Base-by-base conservation (phyloP, 2,329 filamentous ascomycete species). In the Akanthomyces muscarius region DNA sequence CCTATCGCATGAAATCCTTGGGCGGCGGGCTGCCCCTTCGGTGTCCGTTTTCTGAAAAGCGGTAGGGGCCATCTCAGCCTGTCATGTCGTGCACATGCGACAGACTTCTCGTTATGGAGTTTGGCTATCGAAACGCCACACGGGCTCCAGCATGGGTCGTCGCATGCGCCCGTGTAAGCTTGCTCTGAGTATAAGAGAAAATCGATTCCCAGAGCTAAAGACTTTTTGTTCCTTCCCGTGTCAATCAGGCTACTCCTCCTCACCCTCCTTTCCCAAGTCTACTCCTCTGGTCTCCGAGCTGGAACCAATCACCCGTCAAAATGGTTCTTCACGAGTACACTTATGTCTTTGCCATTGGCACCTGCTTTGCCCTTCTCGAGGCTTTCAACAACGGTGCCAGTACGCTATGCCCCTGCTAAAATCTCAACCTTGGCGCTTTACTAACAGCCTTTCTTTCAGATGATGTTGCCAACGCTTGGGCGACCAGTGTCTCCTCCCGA, bases 401-500 rank as follows among this genome's bases (percentile, higher is more conserved):
- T 90, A 78, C 77, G 86, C 84, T 63, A 56, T 65, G 6, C 38
- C 8, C 28, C 18, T 38, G 5, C 10, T 30, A n/a, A 21, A 57
- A 6, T 30, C 45, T 4, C 5, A 2, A 10, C 33, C 42, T 51
- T 21, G 10, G 4, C 28, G 13, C 3, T n/a, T 59, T 55, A 23
- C 47, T 45, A 57, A 33, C 16, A n/a, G 7, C 5, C 16, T 8
- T 16, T 13, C 30, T 33, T 25, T 42, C 23, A 89, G 86, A 92
- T 76, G 90, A 93, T 89, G 90, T 94, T 63, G 90, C 90, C 71
- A 94, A 94, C 77, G 80, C 90, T 57, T 93, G 89, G 88, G 90
- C 90, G 8, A 93, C 90, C 69, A 89, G 85, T 52, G 89, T 93
- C 64, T 92, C 90, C 23, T 92, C 90, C n/a, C 80, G 90, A 61